Percentiles rank a stretch among this genome's conserved stretches.
Conservation (phyloP, 2,329 filamentous ascomycete species). For the Fusarium mangiferae region DNA sequence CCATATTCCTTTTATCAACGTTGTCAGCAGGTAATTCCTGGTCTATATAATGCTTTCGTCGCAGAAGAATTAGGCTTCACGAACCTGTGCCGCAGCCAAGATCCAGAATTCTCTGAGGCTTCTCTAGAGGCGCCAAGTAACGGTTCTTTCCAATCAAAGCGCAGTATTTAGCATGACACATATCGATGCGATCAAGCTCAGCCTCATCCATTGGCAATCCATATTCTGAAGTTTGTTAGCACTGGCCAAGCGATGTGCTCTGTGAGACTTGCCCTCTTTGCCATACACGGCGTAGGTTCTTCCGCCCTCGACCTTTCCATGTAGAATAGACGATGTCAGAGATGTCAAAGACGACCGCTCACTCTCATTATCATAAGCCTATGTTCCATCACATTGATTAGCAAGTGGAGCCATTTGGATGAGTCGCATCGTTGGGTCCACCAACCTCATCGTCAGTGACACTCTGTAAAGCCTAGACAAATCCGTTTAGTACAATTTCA, state of each 20-base stretch:
- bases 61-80: neutral
- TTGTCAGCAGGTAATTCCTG: neutral
- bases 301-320: conserved; percentile 44
- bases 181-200: conserved; percentile 55
- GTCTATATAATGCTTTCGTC: too few relatives aligned
- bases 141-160: conserved; percentile 43
- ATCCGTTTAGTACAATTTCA: neutral
- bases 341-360: conserved; percentile 38
- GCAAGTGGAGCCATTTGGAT: neutral
- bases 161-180: conserved; percentile 52
- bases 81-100: conserved; percentile 47
- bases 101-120: conserved; percentile 45
- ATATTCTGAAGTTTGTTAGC: conserved; percentile 45
- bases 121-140: conserved; percentile 37
- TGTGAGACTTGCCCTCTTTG: conserved; percentile 40
- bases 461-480: conserved; percentile 16
- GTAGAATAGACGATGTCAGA: conserved; percentile 42
- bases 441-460: conserved; percentile 35
- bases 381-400: neutral
- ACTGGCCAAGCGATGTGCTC: too few relatives aligned
- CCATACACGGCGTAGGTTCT: conserved; percentile 51
- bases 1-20: conserved; percentile 40
- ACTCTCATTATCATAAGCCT: conserved; percentile 32
- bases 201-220: conserved; percentile 54
- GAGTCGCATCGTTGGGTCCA: neutral